Evolutionary conservation across 2,329 filamentous ascomycete genomes (phyloP).

Genomic region (Trichoderma simmonsii): DNA sequence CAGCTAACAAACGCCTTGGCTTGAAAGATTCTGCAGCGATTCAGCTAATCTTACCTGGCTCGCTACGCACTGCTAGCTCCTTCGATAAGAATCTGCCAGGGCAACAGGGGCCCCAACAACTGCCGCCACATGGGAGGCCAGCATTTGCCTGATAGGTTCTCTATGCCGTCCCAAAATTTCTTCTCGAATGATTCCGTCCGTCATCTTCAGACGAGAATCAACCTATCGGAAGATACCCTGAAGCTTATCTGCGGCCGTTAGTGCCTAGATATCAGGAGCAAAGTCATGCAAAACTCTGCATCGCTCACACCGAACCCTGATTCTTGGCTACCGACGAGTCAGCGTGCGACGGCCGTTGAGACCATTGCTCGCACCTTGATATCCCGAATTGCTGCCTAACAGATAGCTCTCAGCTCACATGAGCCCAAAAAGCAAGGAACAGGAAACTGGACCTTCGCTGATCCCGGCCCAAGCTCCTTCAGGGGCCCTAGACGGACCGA

Average conservation of each 20-base stretch:
- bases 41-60: neutral
- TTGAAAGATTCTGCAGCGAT: neutral
- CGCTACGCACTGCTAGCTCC: neutral
- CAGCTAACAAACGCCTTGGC: neutral
- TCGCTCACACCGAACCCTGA: constrained; percentile 4
- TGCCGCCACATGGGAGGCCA: constrained; percentile 2
- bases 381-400: constrained; percentile 13
- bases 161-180: neutral
- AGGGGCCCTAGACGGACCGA: neutral
- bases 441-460: neutral
- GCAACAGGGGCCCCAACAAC: neutral
- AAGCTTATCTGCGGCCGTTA: neutral
- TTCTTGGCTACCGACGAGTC: neutral
- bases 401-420: neutral
- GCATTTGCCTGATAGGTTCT: neutral
- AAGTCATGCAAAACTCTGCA: constrained; percentile 2
- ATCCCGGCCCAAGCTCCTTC: neutral
- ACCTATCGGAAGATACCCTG: constrained; percentile 3
- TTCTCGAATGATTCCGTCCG: constrained; percentile 7
- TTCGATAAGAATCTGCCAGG: neutral
- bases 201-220: neutral
- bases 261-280: constrained; percentile 9
- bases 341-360: neutral
- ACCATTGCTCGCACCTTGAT: neutral
- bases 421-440: neutral